These are phyloP conservation scores for Fomitiporia mediterranea DNA, from an alignment of 1,284 basidiomycete species.

Conservation along the genomic window DNA sequence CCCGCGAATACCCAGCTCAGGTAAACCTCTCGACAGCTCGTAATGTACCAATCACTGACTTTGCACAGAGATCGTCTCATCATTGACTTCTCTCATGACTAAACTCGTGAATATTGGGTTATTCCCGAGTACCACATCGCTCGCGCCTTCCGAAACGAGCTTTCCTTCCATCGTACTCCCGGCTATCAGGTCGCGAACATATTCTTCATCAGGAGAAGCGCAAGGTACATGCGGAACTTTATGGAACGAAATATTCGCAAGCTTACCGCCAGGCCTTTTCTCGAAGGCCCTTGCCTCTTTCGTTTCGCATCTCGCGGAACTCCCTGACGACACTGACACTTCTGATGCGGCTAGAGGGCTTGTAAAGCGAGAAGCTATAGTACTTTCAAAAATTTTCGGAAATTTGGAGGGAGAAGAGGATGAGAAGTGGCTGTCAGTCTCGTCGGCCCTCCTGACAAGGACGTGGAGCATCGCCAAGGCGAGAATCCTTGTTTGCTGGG, in stretches of 20 bases:
- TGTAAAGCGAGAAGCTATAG: constrained; percentile 47
- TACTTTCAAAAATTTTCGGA: constrained; percentile 51
- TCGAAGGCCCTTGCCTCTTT: constrained; percentile 52
- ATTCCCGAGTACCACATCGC: constrained; percentile 45
- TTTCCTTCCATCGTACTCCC: constrained; percentile 54
- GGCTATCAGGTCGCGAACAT: constrained; percentile 42
- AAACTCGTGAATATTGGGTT: constrained; percentile 63
- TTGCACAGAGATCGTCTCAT: constrained; percentile 28
- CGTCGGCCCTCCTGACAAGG: constrained; percentile 46
- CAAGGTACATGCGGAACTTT: constrained; percentile 37
- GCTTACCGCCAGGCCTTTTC: constrained; percentile 52
- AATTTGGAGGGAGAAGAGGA: constrained; percentile 35
- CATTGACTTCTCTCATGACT: constrained; percentile 36
- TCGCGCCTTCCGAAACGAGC: constrained; percentile 50
- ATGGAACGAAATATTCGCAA: constrained; percentile 47
- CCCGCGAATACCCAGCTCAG: constrained; percentile 30
- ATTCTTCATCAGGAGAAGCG: constrained; percentile 6
- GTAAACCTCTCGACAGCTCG: constrained; percentile 19
- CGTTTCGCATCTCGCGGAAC: constrained; percentile 40
- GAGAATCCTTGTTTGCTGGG: constrained; percentile 64
- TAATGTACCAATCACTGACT: background rate
- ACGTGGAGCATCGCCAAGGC: constrained; percentile 57
- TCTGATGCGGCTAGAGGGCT: constrained; percentile 35
- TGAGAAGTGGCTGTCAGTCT: constrained; percentile 50
- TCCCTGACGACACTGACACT: constrained; percentile 31